Conservation (phyloP, 306 rosid genomes). For the Prosopis cineraria region DNA sequence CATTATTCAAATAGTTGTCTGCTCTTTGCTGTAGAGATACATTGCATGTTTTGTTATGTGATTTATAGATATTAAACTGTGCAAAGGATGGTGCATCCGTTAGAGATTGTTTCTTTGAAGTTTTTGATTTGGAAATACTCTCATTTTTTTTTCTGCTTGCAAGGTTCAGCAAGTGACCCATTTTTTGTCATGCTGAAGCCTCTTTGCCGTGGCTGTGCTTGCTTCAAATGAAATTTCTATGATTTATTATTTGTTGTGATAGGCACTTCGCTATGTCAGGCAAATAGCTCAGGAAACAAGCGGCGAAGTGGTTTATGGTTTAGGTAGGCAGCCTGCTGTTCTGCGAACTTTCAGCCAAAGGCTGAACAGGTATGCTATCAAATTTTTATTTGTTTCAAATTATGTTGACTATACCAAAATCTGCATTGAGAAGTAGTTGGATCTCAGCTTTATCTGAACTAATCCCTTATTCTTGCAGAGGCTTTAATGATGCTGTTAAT, state of each 20-base stretch:
- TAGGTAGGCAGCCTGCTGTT: slow-evolving; percentile 98
- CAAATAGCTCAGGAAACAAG: slow-evolving; percentile 97
- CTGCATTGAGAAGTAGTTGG: not conserved
- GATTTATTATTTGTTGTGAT: slow-evolving; percentile 33
- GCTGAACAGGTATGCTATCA: slow-evolving; percentile 67
- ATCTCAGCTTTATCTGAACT: not conserved
- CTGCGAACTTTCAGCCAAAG: slow-evolving; percentile 94
- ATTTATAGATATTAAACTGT: not conserved
- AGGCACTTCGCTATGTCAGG: slow-evolving; percentile 88
- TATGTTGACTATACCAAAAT: not conserved
- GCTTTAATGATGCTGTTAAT: slow-evolving; percentile 95
- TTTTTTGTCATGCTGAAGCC: not conserved
- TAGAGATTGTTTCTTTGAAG: not conserved
- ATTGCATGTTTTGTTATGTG: not conserved
- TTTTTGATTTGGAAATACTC: not conserved
- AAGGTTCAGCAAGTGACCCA: not conserved
- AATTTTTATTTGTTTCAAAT: not conserved
- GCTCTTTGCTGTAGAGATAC: not conserved
- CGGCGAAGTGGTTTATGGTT: slow-evolving; percentile 92
- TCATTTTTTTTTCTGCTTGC: slow-evolving; percentile 6
- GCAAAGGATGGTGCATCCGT: not conserved
- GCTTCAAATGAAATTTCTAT: slow-evolving; percentile 21
- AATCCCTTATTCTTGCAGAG: slow-evolving; percentile 51
- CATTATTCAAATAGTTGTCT: not conserved
- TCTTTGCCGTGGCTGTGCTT: not conserved